Base-by-base conservation (phyloP, 371 early-diverging fungal genomes). In the Haplosporangium sp. region DNA sequence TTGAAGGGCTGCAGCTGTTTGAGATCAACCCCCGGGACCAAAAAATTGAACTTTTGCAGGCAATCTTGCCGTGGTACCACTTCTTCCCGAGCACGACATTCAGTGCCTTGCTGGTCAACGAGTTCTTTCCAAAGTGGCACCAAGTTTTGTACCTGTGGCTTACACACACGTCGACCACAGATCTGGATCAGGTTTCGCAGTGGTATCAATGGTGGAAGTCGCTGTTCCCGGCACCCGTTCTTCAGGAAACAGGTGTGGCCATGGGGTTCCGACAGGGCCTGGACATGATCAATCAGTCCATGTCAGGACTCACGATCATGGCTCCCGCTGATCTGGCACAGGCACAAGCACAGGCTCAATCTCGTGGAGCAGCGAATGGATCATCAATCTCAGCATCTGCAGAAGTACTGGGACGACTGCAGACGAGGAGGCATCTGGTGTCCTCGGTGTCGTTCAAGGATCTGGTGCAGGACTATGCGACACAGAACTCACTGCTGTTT, bases 151-250 rank as follows among this genome's bases (percentile, higher is more conserved):
- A 88, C 80, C 73, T 83, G 45, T 95, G 95, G 95, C 82, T 93
- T 6, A 72, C 82, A 0, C 77, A 85, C 2, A 77, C 82, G 11
- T 75, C 81, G 21, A 84, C 79, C 11, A 84, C 89, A 3, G 87
- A 88, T 52, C 81, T 83, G 55, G 90, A 87, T 48, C 90, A 95
- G 67, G 83, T 95, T 10, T 74, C 84, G n/a, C 82, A 86, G 50
- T 95, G 96, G 95, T 95, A 92, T 73, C 57, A 79, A 20, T 89
- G 86, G 84, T 95, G 95, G 95, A 90, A 90, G 57, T 75, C 82
- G 18, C 74, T 87, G 0, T 92, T 93, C 75, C 84, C 87, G 42
- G 81, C 83, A 47, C 55, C 61, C 8, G 81, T 92, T 1, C 59
- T 67, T 21, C 81, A 82, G 69, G 79, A 81, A 51, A 58, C 72